Evolutionary conservation across 1,139 yeast species (phyloP), one percentile per base, ranked within the genome.

Genomic region (Sugiyamaella neomexicana): DNA sequence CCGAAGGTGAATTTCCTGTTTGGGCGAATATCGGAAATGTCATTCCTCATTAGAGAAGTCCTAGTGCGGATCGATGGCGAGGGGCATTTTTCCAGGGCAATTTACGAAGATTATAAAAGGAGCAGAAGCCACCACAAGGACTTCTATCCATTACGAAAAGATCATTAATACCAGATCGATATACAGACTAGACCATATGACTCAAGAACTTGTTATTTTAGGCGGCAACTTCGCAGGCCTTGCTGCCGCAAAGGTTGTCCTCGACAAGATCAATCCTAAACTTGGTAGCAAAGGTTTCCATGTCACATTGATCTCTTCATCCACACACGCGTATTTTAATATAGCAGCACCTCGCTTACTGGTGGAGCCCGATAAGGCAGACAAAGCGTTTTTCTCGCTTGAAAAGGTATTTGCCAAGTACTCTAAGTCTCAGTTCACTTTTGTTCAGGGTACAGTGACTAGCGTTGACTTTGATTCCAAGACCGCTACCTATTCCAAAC

Each of bases 381-480:
- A 57, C 9, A 50, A 57, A 16, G 45, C 52, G 5, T 39, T 57
- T 9, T 54, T 60, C 45, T 58, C 63, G 7, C 44, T 60, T 13
- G 58, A 61, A 27, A 39, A 51, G 44, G 31, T 46, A 2, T 54
- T 57, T 39, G 54, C 61, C 13, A 53, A 53, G 42, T 50, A 58
- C 55, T 50, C 46, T 41, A 57, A 42, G 37, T 55, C 48, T 51
- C 54, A 36, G 16, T 56, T 62, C 46, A 52, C 62, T 13, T 60
- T 62, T 42, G 55, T 63, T 27, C 58, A 73, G 46, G 76, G 73
- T 29, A 67, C 68, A 43, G 70, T 73, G 32, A 67, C 71, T 13
- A 54, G 58, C 8, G 60, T 62, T 17, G 61, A 63, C 46, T 48
- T 60, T 51, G 67, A 64, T 10, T 65, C 61, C 38, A 60, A 66